Evolutionary conservation across 106 monocot genomes (phyloP).

Genomic region (Dioscorea dumetorum): DNA sequence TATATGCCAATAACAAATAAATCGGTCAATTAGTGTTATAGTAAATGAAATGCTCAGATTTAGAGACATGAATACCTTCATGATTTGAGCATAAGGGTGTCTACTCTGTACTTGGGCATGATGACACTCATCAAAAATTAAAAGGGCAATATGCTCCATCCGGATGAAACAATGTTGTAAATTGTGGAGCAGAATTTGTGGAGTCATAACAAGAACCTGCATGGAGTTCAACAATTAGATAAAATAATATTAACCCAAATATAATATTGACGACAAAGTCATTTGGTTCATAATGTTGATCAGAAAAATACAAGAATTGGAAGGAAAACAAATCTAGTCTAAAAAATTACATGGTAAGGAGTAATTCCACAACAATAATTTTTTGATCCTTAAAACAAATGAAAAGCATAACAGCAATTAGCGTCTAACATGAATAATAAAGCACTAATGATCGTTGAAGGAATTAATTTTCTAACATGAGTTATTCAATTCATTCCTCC

Average conservation of each 20-base stretch:
- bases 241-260: neutral
- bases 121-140: conserved; percentile 98
- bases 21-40: neutral
- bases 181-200: conserved; percentile 74
- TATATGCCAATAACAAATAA: neutral
- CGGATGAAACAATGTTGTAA: conserved; percentile 83
- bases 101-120: conserved; percentile 85
- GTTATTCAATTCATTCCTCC: too few relatives aligned
- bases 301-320: too few relatives aligned
- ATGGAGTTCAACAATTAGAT: conserved; percentile 6
- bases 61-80: conserved; percentile 55
- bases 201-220: conserved; percentile 98
- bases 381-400: too few relatives aligned
- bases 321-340: too few relatives aligned
- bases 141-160: conserved; percentile 76
- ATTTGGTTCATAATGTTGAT: too few relatives aligned
- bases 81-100: conserved; percentile 96
- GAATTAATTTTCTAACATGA: too few relatives aligned
- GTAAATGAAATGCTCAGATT: neutral
- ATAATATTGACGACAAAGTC: too few relatives aligned
- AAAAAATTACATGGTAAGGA: too few relatives aligned
- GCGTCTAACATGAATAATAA: too few relatives aligned
- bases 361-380: too few relatives aligned
- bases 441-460: too few relatives aligned
- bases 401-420: too few relatives aligned